Conservation (phyloP, 2,329 filamentous ascomycete species). For the Juglanconis juglandina region DNA sequence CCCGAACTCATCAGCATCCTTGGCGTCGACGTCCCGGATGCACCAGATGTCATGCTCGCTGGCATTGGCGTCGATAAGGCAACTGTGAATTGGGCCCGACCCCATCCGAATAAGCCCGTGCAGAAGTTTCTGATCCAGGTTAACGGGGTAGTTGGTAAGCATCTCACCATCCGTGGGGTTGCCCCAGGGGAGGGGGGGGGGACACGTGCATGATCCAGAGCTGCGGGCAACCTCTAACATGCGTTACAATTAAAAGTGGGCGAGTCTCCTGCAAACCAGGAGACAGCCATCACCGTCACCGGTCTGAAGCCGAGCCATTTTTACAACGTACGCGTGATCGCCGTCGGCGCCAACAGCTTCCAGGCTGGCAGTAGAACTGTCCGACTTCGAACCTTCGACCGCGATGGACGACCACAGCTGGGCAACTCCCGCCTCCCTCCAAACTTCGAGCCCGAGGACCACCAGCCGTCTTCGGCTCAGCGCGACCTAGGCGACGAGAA, state of each 20-base stretch:
- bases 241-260: constrained; percentile 56
- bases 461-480: constrained; percentile 32
- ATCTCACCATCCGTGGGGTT: neutral
- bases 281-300: constrained; percentile 87
- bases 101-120: constrained; percentile 62
- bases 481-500: constrained; percentile 49
- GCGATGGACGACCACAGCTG: constrained; percentile 60
- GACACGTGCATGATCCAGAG: constrained; percentile 17
- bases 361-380: constrained; percentile 84
- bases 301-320: constrained; percentile 82
- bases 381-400: constrained; percentile 72
- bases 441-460: constrained; percentile 53
- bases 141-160: constrained; percentile 83
- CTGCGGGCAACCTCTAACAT: constrained; percentile 7
- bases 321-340: constrained; percentile 90
- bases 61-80: constrained; percentile 85
- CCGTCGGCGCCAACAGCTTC: constrained; percentile 87
- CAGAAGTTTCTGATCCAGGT: constrained; percentile 89
- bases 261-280: constrained; percentile 70
- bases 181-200: constrained; percentile 17
- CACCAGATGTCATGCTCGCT: constrained; percentile 85
- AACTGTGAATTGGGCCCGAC: constrained; percentile 84
- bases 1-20: constrained; percentile 87
- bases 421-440: constrained; percentile 55
- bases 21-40: constrained; percentile 87